These are phyloP conservation scores for Antitrichia curtipendula DNA, from an alignment of 225 moss, liverwort and hornwort genomes.

Conservation along the genomic window DNA sequence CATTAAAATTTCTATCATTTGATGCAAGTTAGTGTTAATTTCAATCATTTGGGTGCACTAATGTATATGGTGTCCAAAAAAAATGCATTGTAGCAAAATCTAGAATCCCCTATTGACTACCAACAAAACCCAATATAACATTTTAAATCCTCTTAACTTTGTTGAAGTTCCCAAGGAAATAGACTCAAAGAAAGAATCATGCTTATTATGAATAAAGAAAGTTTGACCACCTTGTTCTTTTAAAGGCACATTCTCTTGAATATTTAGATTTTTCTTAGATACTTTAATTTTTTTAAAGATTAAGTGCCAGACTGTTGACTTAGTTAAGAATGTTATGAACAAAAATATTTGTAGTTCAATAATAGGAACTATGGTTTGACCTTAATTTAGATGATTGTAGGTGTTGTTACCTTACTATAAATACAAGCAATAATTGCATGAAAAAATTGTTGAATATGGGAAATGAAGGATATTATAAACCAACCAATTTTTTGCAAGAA, in stretches of 20 bases:
- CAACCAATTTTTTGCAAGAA: accelerated
- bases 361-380: neutral
- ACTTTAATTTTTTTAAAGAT: accelerated
- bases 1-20: neutral
- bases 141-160: neutral
- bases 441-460: neutral
- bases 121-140: neutral
- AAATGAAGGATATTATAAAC: accelerated
- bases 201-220: neutral
- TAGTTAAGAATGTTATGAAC: neutral
- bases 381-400: accelerated
- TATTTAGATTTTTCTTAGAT: neutral
- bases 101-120: neutral
- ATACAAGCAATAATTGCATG: neutral
- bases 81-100: neutral
- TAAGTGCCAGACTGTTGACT: accelerated
- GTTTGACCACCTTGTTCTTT: neutral
- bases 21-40: neutral
- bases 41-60: neutral
- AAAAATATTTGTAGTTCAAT: neutral
- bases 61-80: neutral
- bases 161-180: neutral
- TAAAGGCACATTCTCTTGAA: neutral
- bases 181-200: neutral
- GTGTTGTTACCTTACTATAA: neutral